Evolutionary conservation across 768 basidiomycete species (phyloP), one percentile per base, ranked within the genome.

Genomic region (Psilocybe sp.): DNA sequence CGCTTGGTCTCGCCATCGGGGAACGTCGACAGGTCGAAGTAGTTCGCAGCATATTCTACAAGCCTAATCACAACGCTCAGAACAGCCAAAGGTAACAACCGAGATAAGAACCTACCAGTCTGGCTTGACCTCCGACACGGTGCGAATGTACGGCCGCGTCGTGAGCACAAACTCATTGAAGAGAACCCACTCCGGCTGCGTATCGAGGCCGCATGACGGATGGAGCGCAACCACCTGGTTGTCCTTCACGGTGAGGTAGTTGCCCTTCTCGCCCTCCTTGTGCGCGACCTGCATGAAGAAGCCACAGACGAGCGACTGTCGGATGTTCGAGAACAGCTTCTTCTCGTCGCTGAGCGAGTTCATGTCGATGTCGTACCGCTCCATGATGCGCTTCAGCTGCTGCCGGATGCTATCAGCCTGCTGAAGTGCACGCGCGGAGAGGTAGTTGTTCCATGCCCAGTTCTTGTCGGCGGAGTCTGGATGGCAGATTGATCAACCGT

Each of bases 281-380:
- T 97, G 93, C 6, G 95, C 97, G 11, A 92, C 83, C 64, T 98
- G 96, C 96, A 97, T 98, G 72, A 98, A 99, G 78, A 91, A 99
- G 1, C 95, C 97, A 58, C 87, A 89, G 4, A 90, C 87, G 16
- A 98, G 75, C 0, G 88, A 87, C 67, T 85, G 85, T 20, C 92
- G 81, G 49, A 98, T 85, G 57, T 85, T 86, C 46, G 71, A 54
- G 65, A 81, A 87, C 55, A 87, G 79, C 62, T 85, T 89, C 61
- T 75, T 77, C 58, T 88, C 81, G 56, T 93, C 87, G 20, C 64
- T 66, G 2, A 81, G 75, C 6, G 85, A 84, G 20, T 93, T 66
- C 16, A 94, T 64, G 23, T 88, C 87, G 32, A 96, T 71, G 50
- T 94, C 92, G 62, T 79, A 89, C 32, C 85, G 84, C 69, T 97